Conservation (phyloP, 352 stramenopile species). For the Pythium aristosporum region DNA sequence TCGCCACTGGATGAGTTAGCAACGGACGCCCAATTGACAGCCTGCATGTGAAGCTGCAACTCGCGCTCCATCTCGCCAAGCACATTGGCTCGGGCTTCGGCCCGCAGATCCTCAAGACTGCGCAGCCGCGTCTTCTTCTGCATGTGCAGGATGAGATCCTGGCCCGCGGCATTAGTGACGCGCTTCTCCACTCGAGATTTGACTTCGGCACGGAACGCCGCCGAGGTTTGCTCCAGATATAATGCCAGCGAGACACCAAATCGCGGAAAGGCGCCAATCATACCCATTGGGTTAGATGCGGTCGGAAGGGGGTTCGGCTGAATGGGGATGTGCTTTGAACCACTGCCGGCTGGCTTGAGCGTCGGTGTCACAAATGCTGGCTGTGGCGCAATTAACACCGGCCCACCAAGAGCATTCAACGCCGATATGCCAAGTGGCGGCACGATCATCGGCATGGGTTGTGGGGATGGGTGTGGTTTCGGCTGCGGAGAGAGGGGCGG, state of each 20-base stretch:
- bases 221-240: constrained; percentile 73
- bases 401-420: constrained; percentile 9
- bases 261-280: constrained; percentile 54
- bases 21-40: constrained; percentile 59
- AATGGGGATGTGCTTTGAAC: constrained; percentile 63
- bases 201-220: constrained; percentile 63
- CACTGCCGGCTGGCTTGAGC: constrained; percentile 9
- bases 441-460: constrained; percentile 16
- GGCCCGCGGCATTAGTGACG: constrained; percentile 63
- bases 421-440: constrained; percentile 4
- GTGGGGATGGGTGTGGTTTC: constrained; percentile 13
- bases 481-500: constrained; percentile 26
- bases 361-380: constrained; percentile 16
- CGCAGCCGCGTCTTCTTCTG: constrained; percentile 81
- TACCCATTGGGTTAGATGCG: constrained; percentile 62
- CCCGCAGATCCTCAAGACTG: constrained; percentile 64
- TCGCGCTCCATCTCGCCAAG: constrained; percentile 73
- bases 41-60: constrained; percentile 70
- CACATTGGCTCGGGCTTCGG: constrained; percentile 59
- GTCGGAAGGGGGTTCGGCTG: constrained; percentile 80
- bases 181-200: constrained; percentile 77
- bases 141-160: constrained; percentile 81
- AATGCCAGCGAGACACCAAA: constrained; percentile 66
- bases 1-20: constrained; percentile 15
- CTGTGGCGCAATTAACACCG: constrained; percentile 27